These are phyloP conservation scores for Globomyces pollinis-pini DNA, from an alignment of 192 early-diverging fungal genomes.

Conservation along the genomic window DNA sequence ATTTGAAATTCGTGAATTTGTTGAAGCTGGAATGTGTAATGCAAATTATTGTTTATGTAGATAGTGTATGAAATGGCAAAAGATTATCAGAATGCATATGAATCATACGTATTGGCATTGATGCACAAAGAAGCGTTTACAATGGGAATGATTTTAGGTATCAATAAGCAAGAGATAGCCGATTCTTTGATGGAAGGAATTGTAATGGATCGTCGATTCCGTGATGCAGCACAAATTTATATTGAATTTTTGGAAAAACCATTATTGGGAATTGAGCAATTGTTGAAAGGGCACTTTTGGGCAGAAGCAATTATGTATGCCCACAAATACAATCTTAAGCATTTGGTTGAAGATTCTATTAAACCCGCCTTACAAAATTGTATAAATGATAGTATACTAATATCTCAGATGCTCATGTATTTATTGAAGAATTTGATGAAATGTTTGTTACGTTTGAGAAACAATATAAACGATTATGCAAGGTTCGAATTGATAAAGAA, in stretches of 20 bases:
- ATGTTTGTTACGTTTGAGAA: constrained; percentile 54
- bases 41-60: too few species aligned
- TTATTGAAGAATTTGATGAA: constrained; percentile 58
- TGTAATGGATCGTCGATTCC: constrained; percentile 49
- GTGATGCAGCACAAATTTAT: constrained; percentile 60
- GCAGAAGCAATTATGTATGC: constrained; percentile 22
- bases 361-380: constrained; percentile 56
- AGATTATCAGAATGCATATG: constrained; percentile 49
- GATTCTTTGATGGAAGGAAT: constrained; percentile 47
- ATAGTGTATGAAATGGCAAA: constrained; percentile 53
- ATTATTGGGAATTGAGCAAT: constrained; percentile 57
- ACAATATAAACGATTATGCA: constrained; percentile 26
- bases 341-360: constrained; percentile 71
- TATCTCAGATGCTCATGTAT: constrained; percentile 1
- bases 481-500: background rate
- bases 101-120: constrained; percentile 44
- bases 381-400: too few species aligned
- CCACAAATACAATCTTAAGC: constrained; percentile 46
- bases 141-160: constrained; percentile 5
- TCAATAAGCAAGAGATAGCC: constrained; percentile 19
- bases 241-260: constrained; percentile 66
- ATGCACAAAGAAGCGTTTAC: constrained; percentile 63
- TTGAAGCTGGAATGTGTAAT: constrained; percentile 59
- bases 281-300: constrained; percentile 49
- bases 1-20: constrained; percentile 42